Conservation (phyloP, 108 stramenopile genomes). For the Pseudonitzschia multiseries region DNA sequence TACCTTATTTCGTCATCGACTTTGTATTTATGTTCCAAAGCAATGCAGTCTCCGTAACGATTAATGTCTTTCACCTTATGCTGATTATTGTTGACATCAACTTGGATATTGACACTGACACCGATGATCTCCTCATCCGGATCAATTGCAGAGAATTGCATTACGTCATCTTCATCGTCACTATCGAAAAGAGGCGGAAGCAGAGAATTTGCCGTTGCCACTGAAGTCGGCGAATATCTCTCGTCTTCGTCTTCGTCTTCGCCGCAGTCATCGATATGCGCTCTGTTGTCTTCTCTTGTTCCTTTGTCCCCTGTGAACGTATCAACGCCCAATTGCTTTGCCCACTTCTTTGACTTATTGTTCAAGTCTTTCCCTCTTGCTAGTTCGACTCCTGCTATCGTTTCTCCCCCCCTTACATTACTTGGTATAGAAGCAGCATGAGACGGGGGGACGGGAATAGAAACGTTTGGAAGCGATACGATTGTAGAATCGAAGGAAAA, state of each 20-base stretch:
- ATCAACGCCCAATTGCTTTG: background rate
- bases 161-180: background rate
- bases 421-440: background rate
- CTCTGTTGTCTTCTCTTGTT: background rate
- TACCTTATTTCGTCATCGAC: background rate
- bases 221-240: background rate
- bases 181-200: background rate
- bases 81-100: no score
- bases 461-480: background rate
- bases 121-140: no score
- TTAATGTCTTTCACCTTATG: no score
- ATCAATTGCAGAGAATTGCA: background rate
- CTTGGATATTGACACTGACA: no score
- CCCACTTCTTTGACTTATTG: background rate
- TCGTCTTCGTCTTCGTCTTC: background rate
- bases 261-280: background rate
- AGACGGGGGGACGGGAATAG: background rate
- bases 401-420: background rate
- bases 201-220: background rate
- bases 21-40: background rate
- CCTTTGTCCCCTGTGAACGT: background rate
- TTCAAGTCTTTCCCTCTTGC: background rate
- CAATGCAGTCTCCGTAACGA: no score
- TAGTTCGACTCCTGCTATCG: background rate
- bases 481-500: background rate